Evolutionary conservation across 208 protist genomes (phyloP).

Genomic region (Acanthamoeba quina): DNA sequence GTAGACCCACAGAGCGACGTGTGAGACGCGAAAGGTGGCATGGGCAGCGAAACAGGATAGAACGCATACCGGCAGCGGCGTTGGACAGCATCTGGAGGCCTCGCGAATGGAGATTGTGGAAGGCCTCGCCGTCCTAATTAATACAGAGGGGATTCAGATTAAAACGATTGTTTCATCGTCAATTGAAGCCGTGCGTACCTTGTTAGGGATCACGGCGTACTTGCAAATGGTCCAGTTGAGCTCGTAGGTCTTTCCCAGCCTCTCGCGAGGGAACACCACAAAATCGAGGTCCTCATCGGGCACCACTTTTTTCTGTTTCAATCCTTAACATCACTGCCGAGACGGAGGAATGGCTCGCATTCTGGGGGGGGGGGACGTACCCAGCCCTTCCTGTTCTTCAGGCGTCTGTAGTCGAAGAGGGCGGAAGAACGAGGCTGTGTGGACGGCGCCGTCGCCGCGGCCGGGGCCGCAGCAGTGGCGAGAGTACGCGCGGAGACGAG

Average conservation of each 20-base stretch:
- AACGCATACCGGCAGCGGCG: slow-evolving; percentile 8
- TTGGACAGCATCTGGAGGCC: slow-evolving; percentile 53
- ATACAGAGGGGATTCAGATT: neutral
- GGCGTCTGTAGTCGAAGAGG: slow-evolving; percentile 70
- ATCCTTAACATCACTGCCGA: neutral
- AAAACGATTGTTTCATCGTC: neutral
- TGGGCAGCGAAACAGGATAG: neutral
- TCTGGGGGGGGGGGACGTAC: neutral
- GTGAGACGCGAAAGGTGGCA: neutral
- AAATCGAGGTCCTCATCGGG: slow-evolving; percentile 46
- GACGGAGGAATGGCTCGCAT: neutral
- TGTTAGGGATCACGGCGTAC: slow-evolving; percentile 66
- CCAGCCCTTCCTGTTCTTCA: slow-evolving; percentile 70
- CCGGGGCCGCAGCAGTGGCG: neutral
- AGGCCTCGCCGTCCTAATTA: slow-evolving; percentile 51
- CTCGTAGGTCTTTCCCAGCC: slow-evolving; percentile 51
- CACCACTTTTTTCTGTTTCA: slow-evolving; percentile 21
- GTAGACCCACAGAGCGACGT: neutral
- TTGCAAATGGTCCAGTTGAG: slow-evolving; percentile 73
- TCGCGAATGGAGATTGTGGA: slow-evolving; percentile 69
- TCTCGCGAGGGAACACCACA: slow-evolving; percentile 57
- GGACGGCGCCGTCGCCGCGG: neutral
- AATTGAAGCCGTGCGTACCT: neutral
- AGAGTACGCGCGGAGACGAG: neutral
- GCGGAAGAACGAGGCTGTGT: slow-evolving; percentile 2